Evolutionary conservation across 148 eudicot genomes (phyloP).

Genomic region (Fagopyrum tataricum): DNA sequence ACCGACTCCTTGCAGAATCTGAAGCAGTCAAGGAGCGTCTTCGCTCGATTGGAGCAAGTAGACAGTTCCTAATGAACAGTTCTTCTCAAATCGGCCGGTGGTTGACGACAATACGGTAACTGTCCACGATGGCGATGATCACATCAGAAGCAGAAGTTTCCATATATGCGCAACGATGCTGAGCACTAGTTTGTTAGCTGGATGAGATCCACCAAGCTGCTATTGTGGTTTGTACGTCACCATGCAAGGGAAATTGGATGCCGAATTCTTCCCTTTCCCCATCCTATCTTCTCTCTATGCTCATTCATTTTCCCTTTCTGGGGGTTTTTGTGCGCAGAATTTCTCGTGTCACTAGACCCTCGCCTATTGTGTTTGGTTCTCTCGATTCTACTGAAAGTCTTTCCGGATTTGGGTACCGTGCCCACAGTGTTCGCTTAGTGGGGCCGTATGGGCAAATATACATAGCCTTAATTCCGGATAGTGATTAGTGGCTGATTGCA

Average conservation of each 20-base stretch:
- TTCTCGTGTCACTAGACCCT: background rate
- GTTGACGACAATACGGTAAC: background rate
- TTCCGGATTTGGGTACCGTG: no score
- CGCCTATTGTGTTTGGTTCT: no score
- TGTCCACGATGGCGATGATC: background rate
- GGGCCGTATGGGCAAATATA: no score
- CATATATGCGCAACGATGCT: background rate
- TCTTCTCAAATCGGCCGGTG: background rate
- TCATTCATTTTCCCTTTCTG: background rate
- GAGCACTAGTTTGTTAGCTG: background rate
- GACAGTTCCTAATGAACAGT: background rate
- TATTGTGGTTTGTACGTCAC: slow-evolving; percentile 4
- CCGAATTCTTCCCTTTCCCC: background rate
- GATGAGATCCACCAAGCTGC: slow-evolving; percentile 6
- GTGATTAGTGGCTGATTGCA: background rate
- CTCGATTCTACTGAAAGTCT: no score
- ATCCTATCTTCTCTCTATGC: background rate
- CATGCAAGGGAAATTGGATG: slow-evolving; percentile 7
- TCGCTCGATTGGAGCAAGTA: background rate
- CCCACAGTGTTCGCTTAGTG: no score
- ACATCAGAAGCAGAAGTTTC: background rate
- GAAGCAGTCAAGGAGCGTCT: background rate
- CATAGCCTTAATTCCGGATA: background rate
- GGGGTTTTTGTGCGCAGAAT: slow-evolving; percentile 1
- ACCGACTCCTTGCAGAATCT: background rate